Evolutionary conservation across 1,139 yeast genomes (phyloP), one percentile per base, ranked within the genome.

Genomic region (Sugiyamaella paludigena): DNA sequence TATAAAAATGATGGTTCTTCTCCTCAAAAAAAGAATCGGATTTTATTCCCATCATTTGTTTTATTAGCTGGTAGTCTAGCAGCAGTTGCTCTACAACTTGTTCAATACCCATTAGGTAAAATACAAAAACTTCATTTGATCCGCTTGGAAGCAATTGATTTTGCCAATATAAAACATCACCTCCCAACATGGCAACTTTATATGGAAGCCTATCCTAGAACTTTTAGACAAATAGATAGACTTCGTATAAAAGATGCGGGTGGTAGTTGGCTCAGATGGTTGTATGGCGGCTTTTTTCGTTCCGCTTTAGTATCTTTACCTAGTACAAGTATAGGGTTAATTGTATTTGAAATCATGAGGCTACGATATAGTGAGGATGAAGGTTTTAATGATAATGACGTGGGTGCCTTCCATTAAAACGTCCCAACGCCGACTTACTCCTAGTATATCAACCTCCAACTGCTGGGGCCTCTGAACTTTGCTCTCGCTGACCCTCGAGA

Each of bases 61-160:
- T 74, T 91, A 36, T 58, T 84, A n/a, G 96, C 95, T 0, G 98
- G 98, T 8, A 89, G 94, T 11, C 75, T 87, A 3, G 96, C 98
- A 0, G 92, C 97, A 0, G 73, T 83, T 32, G 75, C 89, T 0
- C 70, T 91, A 26, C 81, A 89, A 53, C 76, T 83, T 6, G 81
- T 89, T 7, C 96, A 89, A 59, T 89, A 84, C 59, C 98, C 98
- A 0, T 72, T 91, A 33, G 75, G 82, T 12, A 87, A 86, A 65
- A 68, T 89, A 30, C 98, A 91, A 61, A 84, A 82, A 56, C 73
- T 91, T 34, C 95, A 89, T 65, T 73, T 86, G 41, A 78, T 89
- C 35, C 72, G 96, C 51, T 71, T 89, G 28, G 96, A 88, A 65
- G 85, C 92, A 0, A 72, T 85, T 47, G 96, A 87, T 66, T 45